Conservation (phyloP, 2,329 filamentous ascomycete species). For the Fusarium citri region DNA sequence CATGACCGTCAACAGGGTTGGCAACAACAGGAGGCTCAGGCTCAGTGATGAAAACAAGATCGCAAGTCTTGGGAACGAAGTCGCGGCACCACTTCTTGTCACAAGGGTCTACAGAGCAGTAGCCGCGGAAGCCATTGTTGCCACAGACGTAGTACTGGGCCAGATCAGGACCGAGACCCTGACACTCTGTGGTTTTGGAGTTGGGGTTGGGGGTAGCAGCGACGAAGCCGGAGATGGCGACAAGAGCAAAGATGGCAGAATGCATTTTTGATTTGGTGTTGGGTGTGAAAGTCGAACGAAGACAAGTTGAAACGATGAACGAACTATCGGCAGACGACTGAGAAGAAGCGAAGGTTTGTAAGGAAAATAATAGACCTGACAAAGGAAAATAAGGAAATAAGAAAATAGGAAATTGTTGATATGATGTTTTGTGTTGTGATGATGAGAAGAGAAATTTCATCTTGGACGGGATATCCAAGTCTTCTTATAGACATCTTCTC, state of each 20-base stretch:
- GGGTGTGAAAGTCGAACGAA: not conserved
- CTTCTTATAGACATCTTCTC: constrained; percentile 14
- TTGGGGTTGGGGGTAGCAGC: constrained; percentile 12
- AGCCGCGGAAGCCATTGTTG: constrained; percentile 29
- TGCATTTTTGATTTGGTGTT: constrained; percentile 27
- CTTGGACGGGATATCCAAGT: not conserved
- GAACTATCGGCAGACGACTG: constrained; percentile 19
- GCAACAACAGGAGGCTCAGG: not conserved
- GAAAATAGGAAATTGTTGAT: constrained; percentile 5
- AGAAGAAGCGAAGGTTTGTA: constrained; percentile 34
- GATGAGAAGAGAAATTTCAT: constrained; percentile 18
- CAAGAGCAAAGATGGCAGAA: constrained; percentile 29
- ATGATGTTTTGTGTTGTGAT: constrained; percentile 35
- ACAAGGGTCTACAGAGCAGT: constrained; percentile 27
- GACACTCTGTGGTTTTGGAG: constrained; percentile 21
- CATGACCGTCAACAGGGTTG: not conserved
- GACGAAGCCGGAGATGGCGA: constrained; percentile 23
- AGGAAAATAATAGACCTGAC: constrained; percentile 33
- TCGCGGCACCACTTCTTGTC: constrained; percentile 28
- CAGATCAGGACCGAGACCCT: constrained; percentile 13
- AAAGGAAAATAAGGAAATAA: constrained; percentile 33
- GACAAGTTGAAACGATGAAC: constrained; percentile 3
- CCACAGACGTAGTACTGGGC: constrained; percentile 24
- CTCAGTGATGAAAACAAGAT: constrained; percentile 18
- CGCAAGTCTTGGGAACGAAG: constrained; percentile 21